A percentile compares a stretch with the other conserved stretches of the same genome.
These are phyloP conservation scores for Flaveria bidentis DNA, from an alignment of 129 eudicot species.

Conservation along the genomic window DNA sequence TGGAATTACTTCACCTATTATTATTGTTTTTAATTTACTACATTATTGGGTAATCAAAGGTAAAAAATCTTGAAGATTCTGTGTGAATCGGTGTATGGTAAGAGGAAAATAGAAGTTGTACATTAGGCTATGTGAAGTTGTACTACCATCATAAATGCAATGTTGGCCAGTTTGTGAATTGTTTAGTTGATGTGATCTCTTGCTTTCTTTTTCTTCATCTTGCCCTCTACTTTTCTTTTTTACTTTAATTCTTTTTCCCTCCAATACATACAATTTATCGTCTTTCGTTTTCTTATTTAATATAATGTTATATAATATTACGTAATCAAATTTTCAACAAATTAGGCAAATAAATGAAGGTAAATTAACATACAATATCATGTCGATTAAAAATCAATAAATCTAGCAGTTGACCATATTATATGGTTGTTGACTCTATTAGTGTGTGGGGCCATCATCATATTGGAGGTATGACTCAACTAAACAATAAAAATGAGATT, in stretches of 20 bases:
- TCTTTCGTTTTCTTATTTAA: conserved; percentile 16
- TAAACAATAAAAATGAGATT: conserved; percentile 27
- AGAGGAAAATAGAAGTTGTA: conserved; percentile 22
- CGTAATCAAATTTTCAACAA: not conserved
- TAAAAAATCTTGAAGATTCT: conserved; percentile 28
- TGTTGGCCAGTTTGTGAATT: conserved; percentile 31
- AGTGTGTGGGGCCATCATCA: conserved; percentile 24
- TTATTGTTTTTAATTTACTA: not conserved
- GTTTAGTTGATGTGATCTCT: conserved; percentile 33
- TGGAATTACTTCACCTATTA: conserved; percentile 4
- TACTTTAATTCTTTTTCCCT: conserved; percentile 36
- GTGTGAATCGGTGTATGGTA: conserved; percentile 17
- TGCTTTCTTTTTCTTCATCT: conserved; percentile 39
- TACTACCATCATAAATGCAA: conserved; percentile 31
- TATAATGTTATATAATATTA: not conserved
- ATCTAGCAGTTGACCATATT: conserved; percentile 10
- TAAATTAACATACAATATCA: not conserved
- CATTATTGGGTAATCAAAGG: not conserved
- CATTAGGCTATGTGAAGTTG: conserved; percentile 19
- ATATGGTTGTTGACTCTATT: conserved; percentile 16
- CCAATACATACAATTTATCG: conserved; percentile 21
- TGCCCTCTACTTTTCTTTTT: conserved; percentile 33
- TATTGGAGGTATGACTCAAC: conserved; percentile 28
- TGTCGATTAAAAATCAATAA: not conserved
- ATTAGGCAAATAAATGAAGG: not conserved